A percentile compares a stretch with the other conserved stretches of the same genome.
Conservation (phyloP, 805 yeast genomes). For the Phaffomyces thermotolerans region DNA sequence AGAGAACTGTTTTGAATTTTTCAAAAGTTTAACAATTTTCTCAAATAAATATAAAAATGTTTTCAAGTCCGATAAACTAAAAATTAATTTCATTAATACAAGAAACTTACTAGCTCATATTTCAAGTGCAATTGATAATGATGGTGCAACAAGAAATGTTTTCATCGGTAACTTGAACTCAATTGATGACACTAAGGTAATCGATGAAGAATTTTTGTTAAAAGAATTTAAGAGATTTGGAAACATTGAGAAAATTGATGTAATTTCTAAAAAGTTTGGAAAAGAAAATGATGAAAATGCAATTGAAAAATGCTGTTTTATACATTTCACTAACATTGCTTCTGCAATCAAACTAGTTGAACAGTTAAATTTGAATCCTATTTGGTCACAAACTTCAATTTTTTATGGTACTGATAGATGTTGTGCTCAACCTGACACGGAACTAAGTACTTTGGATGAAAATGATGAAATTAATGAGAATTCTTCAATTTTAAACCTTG, state of each 20-base stretch:
- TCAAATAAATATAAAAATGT: constrained; percentile 28
- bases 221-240: constrained; percentile 51
- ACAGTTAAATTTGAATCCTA: constrained; percentile 56
- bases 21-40: constrained; percentile 30
- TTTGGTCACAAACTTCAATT: constrained; percentile 68
- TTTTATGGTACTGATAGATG: constrained; percentile 92
- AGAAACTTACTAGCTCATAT: constrained; percentile 23
- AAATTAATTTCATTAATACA: constrained; percentile 27
- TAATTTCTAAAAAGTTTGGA: constrained; percentile 35
- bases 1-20: constrained; percentile 30
- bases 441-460: not conserved
- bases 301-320: constrained; percentile 62
- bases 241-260: constrained; percentile 55
- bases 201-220: constrained; percentile 35
- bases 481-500: not conserved
- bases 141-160: constrained; percentile 91
- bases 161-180: constrained; percentile 66
- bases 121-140: constrained; percentile 50
- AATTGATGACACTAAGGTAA: constrained; percentile 30
- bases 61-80: constrained; percentile 33
- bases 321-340: constrained; percentile 78
- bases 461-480: not conserved
- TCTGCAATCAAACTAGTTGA: constrained; percentile 84
- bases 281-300: constrained; percentile 24
- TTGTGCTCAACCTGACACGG: constrained; percentile 33